Percentiles rank a stretch among this genome's conserved stretches.
These are phyloP conservation scores for Sclerotiophoma versabilis DNA, from an alignment of 2,329 filamentous ascomycete species.

Conservation along the genomic window DNA sequence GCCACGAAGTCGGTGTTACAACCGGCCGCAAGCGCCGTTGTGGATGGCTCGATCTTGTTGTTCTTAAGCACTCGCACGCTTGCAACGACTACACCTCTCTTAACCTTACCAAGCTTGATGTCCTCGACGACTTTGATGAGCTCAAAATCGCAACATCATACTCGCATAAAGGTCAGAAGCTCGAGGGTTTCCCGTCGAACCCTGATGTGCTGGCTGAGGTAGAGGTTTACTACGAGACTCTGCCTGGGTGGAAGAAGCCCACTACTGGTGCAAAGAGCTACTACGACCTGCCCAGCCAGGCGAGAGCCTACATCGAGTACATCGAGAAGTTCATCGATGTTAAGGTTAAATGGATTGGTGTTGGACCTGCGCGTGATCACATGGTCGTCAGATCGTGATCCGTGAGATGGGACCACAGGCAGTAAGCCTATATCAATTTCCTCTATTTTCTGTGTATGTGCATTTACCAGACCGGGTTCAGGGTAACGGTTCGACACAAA, in stretches of 20 bases:
- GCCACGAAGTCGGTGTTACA: constrained; percentile 63
- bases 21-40: constrained; percentile 69
- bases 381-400: constrained; percentile 63
- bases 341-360: constrained; percentile 70
- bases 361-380: constrained; percentile 69
- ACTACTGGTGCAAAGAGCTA: constrained; percentile 68
- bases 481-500: neutral
- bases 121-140: constrained; percentile 75
- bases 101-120: constrained; percentile 72
- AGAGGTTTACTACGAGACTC: constrained; percentile 71
- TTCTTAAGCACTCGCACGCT: constrained; percentile 69
- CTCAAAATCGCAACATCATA: constrained; percentile 80
- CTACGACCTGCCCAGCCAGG: constrained; percentile 68
- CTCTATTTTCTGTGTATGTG: constrained; percentile 3
- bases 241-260: constrained; percentile 72
- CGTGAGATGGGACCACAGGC: constrained; percentile 16
- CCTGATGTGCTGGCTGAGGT: constrained; percentile 64
- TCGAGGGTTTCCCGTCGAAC: constrained; percentile 72
- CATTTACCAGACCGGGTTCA: neutral
- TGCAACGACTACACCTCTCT: constrained; percentile 73
- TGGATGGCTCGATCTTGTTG: constrained; percentile 72
- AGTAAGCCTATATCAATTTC: constrained; percentile 3
- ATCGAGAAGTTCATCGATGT: constrained; percentile 72
- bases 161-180: constrained; percentile 60
- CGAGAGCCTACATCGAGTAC: constrained; percentile 70